phyloP scores from a whole-genome alignment of 306 rosid genomes.

The Vicia villosa region DNA sequence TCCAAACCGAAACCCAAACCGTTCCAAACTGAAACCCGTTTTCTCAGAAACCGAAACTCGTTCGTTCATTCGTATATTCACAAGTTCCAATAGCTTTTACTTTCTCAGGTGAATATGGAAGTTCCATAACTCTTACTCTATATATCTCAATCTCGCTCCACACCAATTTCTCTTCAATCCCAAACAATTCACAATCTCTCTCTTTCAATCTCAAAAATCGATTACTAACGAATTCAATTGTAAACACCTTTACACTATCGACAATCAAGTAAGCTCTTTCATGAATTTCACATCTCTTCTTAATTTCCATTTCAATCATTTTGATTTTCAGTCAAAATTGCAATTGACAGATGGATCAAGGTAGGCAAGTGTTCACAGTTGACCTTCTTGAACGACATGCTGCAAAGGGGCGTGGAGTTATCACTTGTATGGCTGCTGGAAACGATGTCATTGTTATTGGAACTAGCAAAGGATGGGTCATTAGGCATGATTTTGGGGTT shows the following conservation, averaged over 20 bases:
- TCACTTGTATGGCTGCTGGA: slow-evolving; percentile 91
- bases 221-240: neutral
- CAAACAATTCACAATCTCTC: no score
- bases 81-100: no score
- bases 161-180: no score
- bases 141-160: no score
- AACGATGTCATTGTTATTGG: slow-evolving; percentile 89
- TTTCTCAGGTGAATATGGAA: no score
- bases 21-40: no score
- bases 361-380: slow-evolving; percentile 85
- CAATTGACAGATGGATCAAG: slow-evolving; percentile 67
- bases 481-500: slow-evolving; percentile 90
- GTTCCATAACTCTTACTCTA: no score
- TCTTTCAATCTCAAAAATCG: no score
- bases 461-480: slow-evolving; percentile 95
- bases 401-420: slow-evolving; percentile 86
- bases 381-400: slow-evolving; percentile 93
- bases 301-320: neutral
- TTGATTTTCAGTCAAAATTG: neutral
- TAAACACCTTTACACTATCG: neutral
- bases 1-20: no score
- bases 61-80: no score
- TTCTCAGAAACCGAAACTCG: no score
- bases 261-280: slow-evolving; percentile 17
- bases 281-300: neutral